Evolutionary conservation across 257 asterid species (phyloP).

Genomic region (Verbena officinalis): DNA sequence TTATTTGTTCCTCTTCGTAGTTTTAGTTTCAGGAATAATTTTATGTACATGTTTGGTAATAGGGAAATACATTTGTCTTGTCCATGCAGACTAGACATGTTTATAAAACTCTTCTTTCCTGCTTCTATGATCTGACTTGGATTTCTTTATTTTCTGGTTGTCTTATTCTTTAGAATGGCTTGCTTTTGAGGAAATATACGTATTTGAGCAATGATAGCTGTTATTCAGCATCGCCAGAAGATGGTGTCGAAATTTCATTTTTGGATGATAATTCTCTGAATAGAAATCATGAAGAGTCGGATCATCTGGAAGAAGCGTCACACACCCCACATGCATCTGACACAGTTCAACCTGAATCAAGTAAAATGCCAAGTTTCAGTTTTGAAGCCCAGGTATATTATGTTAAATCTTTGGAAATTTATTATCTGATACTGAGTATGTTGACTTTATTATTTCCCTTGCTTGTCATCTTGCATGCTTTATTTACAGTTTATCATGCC

Average conservation of each 20-base stretch:
- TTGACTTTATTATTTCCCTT: neutral
- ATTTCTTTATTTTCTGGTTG: constrained; percentile 13
- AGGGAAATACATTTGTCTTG: constrained; percentile 11
- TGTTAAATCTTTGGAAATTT: constrained; percentile 22
- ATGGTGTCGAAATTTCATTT: constrained; percentile 78
- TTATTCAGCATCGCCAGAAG: constrained; percentile 75
- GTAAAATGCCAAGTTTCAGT: constrained; percentile 72
- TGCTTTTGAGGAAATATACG: constrained; percentile 70
- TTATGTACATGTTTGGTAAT: constrained; percentile 9
- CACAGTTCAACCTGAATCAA: constrained; percentile 52
- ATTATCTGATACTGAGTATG: constrained; percentile 1
- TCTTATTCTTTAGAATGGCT: constrained; percentile 70
- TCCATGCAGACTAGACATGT: constrained; percentile 19
- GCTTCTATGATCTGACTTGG: constrained; percentile 29
- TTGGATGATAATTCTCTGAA: constrained; percentile 48
- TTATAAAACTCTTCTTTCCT: constrained; percentile 2
- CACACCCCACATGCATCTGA: constrained; percentile 50
- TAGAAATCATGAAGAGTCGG: constrained; percentile 40
- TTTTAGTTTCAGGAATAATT: neutral
- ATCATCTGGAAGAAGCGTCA: constrained; percentile 47
- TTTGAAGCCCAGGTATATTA: constrained; percentile 89
- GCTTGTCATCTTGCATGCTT: constrained; percentile 13
- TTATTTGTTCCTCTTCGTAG: neutral
- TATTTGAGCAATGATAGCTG: constrained; percentile 89
- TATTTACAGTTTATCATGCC: constrained; percentile 12